phyloP scores from a whole-genome alignment of 805 yeast species.

The Candida germanica region DNA sequence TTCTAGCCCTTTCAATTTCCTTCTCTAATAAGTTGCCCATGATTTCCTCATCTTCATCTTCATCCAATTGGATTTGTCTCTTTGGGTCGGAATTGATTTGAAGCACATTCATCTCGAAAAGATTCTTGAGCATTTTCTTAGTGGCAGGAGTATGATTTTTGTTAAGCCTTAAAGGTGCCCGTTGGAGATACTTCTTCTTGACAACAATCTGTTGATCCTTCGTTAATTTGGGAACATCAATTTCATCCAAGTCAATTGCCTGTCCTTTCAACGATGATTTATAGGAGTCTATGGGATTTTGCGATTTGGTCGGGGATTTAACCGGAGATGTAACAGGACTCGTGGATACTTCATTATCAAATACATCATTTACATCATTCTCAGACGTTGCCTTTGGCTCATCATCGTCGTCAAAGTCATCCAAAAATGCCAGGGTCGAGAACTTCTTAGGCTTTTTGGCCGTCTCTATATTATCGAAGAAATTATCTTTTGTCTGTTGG shows the following conservation, averaged over 20 bases:
- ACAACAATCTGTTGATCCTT: conserved; percentile 9
- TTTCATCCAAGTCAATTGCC: conserved; percentile 10
- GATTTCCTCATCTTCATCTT: conserved; percentile 41
- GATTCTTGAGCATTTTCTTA: conserved; percentile 6
- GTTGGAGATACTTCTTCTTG: conserved; percentile 9
- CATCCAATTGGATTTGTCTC: conserved; percentile 24
- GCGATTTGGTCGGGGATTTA: conserved; percentile 12
- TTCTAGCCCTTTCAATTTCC: conserved; percentile 48
- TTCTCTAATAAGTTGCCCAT: conserved; percentile 47
- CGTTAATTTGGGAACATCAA: conserved; percentile 8
- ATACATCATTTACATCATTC: background rate
- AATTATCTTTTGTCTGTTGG: conserved; percentile 28
- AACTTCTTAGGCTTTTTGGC: conserved; percentile 17
- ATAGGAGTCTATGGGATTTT: conserved; percentile 34
- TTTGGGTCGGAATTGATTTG: conserved; percentile 32
- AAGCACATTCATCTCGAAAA: conserved; percentile 28
- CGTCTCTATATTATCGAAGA: conserved; percentile 12
- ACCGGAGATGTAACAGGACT: conserved; percentile 8
- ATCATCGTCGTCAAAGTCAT: conserved; percentile 29
- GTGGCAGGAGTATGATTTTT: background rate
- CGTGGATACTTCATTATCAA: conserved; percentile 3
- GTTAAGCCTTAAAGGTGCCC: conserved; percentile 1
- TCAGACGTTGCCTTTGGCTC: background rate
- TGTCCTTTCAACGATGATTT: conserved; percentile 28
- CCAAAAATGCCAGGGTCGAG: conserved; percentile 29